phyloP scores from a whole-genome alignment of 2,329 filamentous ascomycete genomes.

The Pseudogymnoascus sp. region DNA sequence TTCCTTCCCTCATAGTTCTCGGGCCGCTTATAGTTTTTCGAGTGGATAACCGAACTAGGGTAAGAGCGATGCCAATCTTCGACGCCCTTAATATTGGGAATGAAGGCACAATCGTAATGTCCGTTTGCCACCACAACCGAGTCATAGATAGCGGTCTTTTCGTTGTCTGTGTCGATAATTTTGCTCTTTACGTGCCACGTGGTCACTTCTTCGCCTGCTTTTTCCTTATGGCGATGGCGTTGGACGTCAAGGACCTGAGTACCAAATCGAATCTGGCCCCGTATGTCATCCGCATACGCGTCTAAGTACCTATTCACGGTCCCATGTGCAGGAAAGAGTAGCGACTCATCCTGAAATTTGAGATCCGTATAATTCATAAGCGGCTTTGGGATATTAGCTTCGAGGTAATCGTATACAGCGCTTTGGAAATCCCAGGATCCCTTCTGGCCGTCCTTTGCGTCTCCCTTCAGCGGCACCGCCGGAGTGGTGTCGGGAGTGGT shows the following conservation, averaged over 20 bases:
- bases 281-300: slow-evolving; percentile 58
- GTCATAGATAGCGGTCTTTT: slow-evolving; percentile 44
- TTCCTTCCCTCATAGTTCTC: slow-evolving; percentile 61
- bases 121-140: slow-evolving; percentile 71
- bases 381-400: slow-evolving; percentile 78
- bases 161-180: slow-evolving; percentile 24
- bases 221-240: slow-evolving; percentile 22
- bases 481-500: slow-evolving; percentile 56
- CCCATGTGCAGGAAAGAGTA: slow-evolving; percentile 68
- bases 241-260: slow-evolving; percentile 61
- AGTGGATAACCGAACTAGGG: slow-evolving; percentile 61
- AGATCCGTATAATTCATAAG: slow-evolving; percentile 77
- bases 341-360: slow-evolving; percentile 55
- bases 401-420: slow-evolving; percentile 73
- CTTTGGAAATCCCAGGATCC: slow-evolving; percentile 36
- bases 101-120: slow-evolving; percentile 64
- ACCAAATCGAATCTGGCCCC: slow-evolving; percentile 61
- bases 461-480: slow-evolving; percentile 55
- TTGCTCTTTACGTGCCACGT: slow-evolving; percentile 17
- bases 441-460: slow-evolving; percentile 15
- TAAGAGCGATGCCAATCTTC: slow-evolving; percentile 52
- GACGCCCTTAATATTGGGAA: slow-evolving; percentile 59
- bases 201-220: slow-evolving; percentile 28
- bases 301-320: slow-evolving; percentile 69
- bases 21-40: slow-evolving; percentile 71